Evolutionary conservation across 805 yeast genomes (phyloP).

Genomic region (Metschnikowia shivogae): DNA sequence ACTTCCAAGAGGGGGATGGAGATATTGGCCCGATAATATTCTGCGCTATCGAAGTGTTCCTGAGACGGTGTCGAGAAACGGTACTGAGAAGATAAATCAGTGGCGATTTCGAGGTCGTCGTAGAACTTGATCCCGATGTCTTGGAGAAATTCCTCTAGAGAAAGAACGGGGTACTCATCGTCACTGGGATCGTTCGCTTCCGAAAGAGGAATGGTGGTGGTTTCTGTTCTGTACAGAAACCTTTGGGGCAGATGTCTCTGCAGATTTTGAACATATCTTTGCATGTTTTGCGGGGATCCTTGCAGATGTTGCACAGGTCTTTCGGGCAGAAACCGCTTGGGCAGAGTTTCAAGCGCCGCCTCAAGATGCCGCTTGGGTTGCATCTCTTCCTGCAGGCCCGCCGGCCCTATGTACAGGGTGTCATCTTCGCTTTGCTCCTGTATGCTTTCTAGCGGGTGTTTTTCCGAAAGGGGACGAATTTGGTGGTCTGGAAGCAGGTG

Average conservation of each 20-base stretch:
- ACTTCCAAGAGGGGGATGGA: constrained; percentile 44
- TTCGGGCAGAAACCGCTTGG: constrained; percentile 2
- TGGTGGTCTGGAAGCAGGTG: too few relatives aligned
- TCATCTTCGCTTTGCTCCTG: constrained; percentile 1
- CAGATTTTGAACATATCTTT: too few relatives aligned
- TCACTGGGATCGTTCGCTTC: constrained; percentile 12
- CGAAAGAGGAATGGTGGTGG: constrained; percentile 9
- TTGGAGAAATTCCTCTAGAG: constrained; percentile 35
- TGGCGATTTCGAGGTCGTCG: constrained; percentile 42
- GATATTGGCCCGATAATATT: constrained; percentile 37
- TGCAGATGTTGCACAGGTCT: not conserved
- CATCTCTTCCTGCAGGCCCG: not conserved
- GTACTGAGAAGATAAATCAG: constrained; percentile 21
- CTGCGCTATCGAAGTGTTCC: constrained; percentile 16
- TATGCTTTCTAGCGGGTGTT: not conserved
- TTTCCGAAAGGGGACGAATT: too few relatives aligned
- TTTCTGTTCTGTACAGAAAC: constrained; percentile 1
- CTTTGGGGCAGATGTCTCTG: too few relatives aligned
- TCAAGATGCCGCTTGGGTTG: not conserved
- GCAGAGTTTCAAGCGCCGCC: not conserved
- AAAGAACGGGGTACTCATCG: constrained; percentile 28
- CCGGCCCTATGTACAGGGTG: not conserved
- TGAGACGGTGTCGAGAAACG: constrained; percentile 16
- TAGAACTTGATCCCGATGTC: constrained; percentile 42
- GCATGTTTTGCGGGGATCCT: too few relatives aligned